phyloP scores from a whole-genome alignment of 2,329 filamentous ascomycete species.

The Didymosphaeria variabile region DNA sequence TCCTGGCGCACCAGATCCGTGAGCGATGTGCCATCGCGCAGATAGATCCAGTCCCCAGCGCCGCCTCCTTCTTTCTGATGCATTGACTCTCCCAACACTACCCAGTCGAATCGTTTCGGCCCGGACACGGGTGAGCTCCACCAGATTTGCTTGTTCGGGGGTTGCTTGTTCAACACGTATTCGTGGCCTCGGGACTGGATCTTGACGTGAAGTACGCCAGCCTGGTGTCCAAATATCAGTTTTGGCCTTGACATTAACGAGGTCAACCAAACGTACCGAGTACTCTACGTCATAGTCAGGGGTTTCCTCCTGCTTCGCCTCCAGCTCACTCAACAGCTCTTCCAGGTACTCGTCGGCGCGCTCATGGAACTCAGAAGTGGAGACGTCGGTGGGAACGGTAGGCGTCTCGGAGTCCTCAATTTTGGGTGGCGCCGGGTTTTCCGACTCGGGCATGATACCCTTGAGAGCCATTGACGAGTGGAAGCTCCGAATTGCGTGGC shows the following conservation, averaged over 20 bases:
- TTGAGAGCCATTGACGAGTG: slow-evolving; percentile 34
- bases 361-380: slow-evolving; percentile 77
- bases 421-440: slow-evolving; percentile 50
- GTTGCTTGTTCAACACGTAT: slow-evolving; percentile 98
- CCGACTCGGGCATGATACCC: slow-evolving; percentile 57
- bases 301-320: slow-evolving; percentile 75
- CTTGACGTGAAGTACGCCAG: slow-evolving; percentile 82
- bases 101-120: slow-evolving; percentile 94
- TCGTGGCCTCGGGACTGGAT: slow-evolving; percentile 73
- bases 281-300: slow-evolving; percentile 89
- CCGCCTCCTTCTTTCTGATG: slow-evolving; percentile 80
- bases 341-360: slow-evolving; percentile 80
- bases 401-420: slow-evolving; percentile 48
- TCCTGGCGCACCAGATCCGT: slow-evolving; percentile 78
- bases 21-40: slow-evolving; percentile 81
- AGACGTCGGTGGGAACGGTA: slow-evolving; percentile 69
- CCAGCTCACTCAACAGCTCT: slow-evolving; percentile 66
- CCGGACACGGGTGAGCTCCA: slow-evolving; percentile 89
- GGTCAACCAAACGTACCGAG: slow-evolving; percentile 67
- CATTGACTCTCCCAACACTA: slow-evolving; percentile 76
- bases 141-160: slow-evolving; percentile 97
- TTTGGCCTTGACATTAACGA: not conserved
- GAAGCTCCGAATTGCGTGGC: slow-evolving; percentile 31
- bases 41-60: slow-evolving; percentile 83
- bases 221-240: slow-evolving; percentile 61